A percentile compares a stretch with the other conserved stretches of the same genome.
These are phyloP conservation scores for Saccharomycopsis capsularis DNA, from an alignment of 805 yeast genomes.

Conservation along the genomic window DNA sequence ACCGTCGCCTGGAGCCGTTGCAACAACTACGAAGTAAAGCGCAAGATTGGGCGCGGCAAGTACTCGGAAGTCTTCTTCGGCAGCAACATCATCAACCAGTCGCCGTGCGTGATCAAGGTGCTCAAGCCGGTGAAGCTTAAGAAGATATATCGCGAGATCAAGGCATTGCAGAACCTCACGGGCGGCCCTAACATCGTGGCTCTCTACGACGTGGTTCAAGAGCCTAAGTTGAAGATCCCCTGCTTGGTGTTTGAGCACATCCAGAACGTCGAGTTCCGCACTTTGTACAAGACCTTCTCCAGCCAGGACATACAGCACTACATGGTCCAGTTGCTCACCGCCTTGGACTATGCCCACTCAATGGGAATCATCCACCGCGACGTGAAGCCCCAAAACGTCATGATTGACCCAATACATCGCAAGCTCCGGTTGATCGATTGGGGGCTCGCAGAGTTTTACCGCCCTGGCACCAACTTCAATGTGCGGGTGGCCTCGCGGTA, in stretches of 20 bases:
- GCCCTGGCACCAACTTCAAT: slow-evolving; percentile 80
- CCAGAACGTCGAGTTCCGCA: slow-evolving; percentile 74
- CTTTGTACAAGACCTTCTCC: slow-evolving; percentile 71
- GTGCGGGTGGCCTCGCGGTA: slow-evolving; percentile 91
- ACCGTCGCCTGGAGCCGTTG: slow-evolving; percentile 30
- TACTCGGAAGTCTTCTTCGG: slow-evolving; percentile 95
- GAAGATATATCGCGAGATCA: slow-evolving; percentile 84
- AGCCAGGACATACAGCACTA: slow-evolving; percentile 74
- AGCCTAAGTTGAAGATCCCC: slow-evolving; percentile 73
- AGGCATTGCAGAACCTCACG: slow-evolving; percentile 75
- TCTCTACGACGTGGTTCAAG: slow-evolving; percentile 74
- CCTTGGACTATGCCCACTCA: slow-evolving; percentile 84
- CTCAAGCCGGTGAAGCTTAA: slow-evolving; percentile 89
- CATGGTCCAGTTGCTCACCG: slow-evolving; percentile 72
- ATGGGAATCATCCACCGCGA: slow-evolving; percentile 96
- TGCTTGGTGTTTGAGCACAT: slow-evolving; percentile 83
- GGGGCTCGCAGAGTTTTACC: slow-evolving; percentile 95
- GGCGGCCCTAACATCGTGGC: slow-evolving; percentile 80
- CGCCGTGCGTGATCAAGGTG: slow-evolving; percentile 76
- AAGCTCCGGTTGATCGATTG: slow-evolving; percentile 82
- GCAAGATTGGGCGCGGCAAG: slow-evolving; percentile 87
- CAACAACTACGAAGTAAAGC: slow-evolving; percentile 64
- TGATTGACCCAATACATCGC: slow-evolving; percentile 77
- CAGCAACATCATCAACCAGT: slow-evolving; percentile 54
- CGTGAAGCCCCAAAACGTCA: slow-evolving; percentile 91